phyloP scores from a whole-genome alignment of 2,329 filamentous ascomycete species.

The Penicillium janthinellum region DNA sequence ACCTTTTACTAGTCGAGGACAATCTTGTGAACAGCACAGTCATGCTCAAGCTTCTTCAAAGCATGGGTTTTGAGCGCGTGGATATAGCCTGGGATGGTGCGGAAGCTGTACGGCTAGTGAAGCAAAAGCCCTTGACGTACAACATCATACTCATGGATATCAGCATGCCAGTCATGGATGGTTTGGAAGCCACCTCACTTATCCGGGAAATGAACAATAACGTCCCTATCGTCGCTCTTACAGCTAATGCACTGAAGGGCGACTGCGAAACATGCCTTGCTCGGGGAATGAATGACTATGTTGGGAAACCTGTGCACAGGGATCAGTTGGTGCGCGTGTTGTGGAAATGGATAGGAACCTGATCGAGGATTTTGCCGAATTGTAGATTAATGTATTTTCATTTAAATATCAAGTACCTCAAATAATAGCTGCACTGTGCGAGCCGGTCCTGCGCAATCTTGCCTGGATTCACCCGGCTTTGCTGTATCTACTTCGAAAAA shows the following conservation, averaged over 20 bases:
- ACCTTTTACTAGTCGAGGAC: slow-evolving; percentile 47
- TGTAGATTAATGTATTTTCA: too few species aligned
- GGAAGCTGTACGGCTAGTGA: slow-evolving; percentile 48
- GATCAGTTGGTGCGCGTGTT: slow-evolving; percentile 50
- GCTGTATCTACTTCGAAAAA: too few species aligned
- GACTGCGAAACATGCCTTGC: slow-evolving; percentile 57
- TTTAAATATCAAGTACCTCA: neutral
- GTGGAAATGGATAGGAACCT: slow-evolving; percentile 33
- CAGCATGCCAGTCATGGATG: slow-evolving; percentile 51
- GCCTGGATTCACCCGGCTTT: too few species aligned
- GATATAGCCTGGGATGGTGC: slow-evolving; percentile 48
- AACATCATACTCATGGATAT: slow-evolving; percentile 52
- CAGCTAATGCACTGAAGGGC: slow-evolving; percentile 58
- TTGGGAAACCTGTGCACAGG: slow-evolving; percentile 58
- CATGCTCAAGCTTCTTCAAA: slow-evolving; percentile 41
- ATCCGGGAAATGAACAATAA: slow-evolving; percentile 45
- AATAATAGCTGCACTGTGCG: too few species aligned
- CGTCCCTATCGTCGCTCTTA: slow-evolving; percentile 58
- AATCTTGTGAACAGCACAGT: slow-evolving; percentile 48
- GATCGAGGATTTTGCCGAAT: too few species aligned
- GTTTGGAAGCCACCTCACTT: slow-evolving; percentile 46
- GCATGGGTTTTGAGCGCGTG: slow-evolving; percentile 46
- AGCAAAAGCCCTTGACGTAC: slow-evolving; percentile 46
- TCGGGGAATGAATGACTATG: slow-evolving; percentile 59
- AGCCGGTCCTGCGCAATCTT: too few species aligned